Evolutionary conservation across 768 basidiomycete species (phyloP), one percentile per base, ranked within the genome.

Genomic region (Serendipita sp.): DNA sequence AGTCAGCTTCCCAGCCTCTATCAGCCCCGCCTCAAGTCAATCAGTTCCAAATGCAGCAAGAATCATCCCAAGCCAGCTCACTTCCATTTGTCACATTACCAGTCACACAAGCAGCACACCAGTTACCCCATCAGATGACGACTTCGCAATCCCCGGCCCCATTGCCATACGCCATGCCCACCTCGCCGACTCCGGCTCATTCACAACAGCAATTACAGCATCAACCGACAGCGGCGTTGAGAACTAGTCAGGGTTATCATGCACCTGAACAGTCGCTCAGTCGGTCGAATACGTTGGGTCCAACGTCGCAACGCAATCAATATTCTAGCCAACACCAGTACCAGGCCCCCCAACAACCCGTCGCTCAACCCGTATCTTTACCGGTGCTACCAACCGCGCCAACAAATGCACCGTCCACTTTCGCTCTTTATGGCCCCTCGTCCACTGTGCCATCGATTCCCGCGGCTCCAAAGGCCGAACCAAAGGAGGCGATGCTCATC

Each of bases 11-110:
- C 30, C 41, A 56, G 47, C 35, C 34, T 13, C 44, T 60, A 32
- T 38, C 34, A 15, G 37, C 63, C 24, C 66, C 68, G 4, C 62
- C 60, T 56, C 68, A 66, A 8, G 64, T 53, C 34, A 65, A 65
- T 32, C 48, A 51, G n/a, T 51, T 51, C 48, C 48, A 51, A 51
- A 51, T 7, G 48, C 45, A 54, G 47, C 68, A 66, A 28, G 66
- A 71, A 24, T 70, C 66, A 5, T 67, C 68, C 38, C 72, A 74
- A 48, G 67, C 70, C 2, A 70, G 73, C 3, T 68, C 67, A 16
- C 66, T 71, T 34, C 74, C 72, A 63, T 69, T 72, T 30, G 69
- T 69, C 8, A 70, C 69, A 45, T 72, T 76, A 64, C 67, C 71
- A 44, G 38, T 41, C 38, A 13, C 7, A 41, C 38, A 41, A 24